Evolutionary conservation across 2,329 filamentous ascomycete species (phyloP).

Genomic region (Penicillium sp.): DNA sequence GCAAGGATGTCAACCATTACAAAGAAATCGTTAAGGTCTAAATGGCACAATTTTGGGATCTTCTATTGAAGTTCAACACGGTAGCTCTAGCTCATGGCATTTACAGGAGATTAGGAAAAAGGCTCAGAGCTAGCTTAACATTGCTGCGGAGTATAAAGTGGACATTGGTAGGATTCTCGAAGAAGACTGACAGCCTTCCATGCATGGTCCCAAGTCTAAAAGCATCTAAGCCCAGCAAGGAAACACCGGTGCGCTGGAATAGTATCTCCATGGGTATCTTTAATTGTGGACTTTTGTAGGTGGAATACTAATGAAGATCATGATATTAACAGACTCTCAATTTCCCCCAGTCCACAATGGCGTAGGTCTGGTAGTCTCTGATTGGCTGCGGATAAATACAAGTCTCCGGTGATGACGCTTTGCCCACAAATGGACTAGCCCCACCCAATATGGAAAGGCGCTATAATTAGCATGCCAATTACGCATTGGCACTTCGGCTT

Average conservation of each 20-base stretch:
- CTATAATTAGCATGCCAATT: constrained; percentile 32
- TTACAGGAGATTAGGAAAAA: background rate
- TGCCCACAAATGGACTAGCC: constrained; percentile 10
- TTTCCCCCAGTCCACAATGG: constrained; percentile 15
- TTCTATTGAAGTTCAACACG: background rate
- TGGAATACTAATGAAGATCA: constrained; percentile 5
- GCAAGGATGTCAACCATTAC: constrained; percentile 3
- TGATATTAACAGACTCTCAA: constrained; percentile 8
- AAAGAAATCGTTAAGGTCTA: constrained; percentile 9
- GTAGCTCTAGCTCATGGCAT: background rate
- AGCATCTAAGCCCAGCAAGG: constrained; percentile 10
- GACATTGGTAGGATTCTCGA: constrained; percentile 16
- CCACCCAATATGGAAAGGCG: constrained; percentile 8
- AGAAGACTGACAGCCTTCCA: constrained; percentile 28
- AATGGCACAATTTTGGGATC: constrained; percentile 2
- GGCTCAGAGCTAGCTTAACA: background rate
- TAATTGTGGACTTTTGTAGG: background rate
- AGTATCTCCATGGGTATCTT: background rate
- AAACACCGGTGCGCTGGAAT: background rate
- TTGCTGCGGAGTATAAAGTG: background rate
- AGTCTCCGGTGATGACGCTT: constrained; percentile 14
- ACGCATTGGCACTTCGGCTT: constrained; percentile 5
- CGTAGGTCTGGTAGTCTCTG: background rate
- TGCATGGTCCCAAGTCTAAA: constrained; percentile 17
- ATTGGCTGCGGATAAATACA: constrained; percentile 18